Base-by-base conservation (phyloP, 306 rosid species). In the Cicer bijugum region DNA sequence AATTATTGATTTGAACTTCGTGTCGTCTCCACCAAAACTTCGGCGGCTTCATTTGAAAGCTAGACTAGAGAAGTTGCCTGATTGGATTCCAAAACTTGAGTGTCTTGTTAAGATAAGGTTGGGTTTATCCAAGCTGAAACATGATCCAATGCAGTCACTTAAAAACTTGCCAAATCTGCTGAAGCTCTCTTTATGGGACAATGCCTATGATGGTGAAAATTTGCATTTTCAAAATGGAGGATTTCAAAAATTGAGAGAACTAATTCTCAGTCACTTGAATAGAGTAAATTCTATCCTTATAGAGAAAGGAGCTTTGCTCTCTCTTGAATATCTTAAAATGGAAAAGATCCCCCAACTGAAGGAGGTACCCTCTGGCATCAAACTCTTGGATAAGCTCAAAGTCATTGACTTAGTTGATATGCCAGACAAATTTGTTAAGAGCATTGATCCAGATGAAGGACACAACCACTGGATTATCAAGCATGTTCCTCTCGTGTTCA, bases 311-410 rank as follows among this genome's bases (percentile, higher is more conserved):
- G 47, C 69, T 40, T 42, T 64, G 14, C 50, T 17, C 9, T 40
- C 48, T 64, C 69, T 64, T 15, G 69, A 64, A 40, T 20, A 43
- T 42, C 35, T 64, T 16, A 8, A 17, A 16, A 14, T 15, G 51
- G 14, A 40, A 6, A 64, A 17, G 8, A 42, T 64, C 37, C 69
- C 69, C 9, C 33, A 64, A 2, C 50, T 64, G 51, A 64, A 64
- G 51, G 51, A 64, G 37, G 51, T 64, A 16, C 69, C 69, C 48
- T 42, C 69, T 9, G 69, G 69, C 35, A 40, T 64, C 37, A 42
- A 42, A 16, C 50, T 10, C 69, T 15, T 64, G 51, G 35, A 64
- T 9, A 42, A 64, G 4, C 69, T 64, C 35, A 42, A 64, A 64
- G n/a, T 42, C 9, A 40, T 64, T 4, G 20, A 64, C 35, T 64